phyloP scores from a whole-genome alignment of 2,329 filamentous ascomycete genomes.

The Geosmithia morbida region DNA sequence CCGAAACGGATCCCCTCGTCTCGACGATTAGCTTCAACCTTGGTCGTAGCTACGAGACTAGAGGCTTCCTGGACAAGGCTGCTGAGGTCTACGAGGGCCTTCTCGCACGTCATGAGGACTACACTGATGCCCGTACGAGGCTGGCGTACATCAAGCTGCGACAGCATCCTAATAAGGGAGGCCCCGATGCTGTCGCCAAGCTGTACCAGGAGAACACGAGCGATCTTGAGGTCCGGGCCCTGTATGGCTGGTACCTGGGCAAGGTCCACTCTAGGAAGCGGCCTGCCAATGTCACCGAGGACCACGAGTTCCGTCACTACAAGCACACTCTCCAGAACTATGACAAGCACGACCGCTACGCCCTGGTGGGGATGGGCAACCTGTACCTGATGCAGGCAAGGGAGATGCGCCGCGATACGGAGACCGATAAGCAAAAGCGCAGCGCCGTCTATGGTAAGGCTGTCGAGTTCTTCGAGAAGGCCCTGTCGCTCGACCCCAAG shows the following conservation, averaged over 20 bases:
- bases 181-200: conserved; percentile 71
- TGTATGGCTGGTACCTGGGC: conserved; percentile 93
- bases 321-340: conserved; percentile 90
- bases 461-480: conserved; percentile 98
- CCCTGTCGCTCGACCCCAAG: conserved; percentile 81
- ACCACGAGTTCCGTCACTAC: conserved; percentile 84
- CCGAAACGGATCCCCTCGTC: conserved; percentile 81
- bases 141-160: conserved; percentile 82
- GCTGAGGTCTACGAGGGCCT: conserved; percentile 79
- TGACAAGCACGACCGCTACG: conserved; percentile 97
- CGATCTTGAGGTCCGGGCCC: conserved; percentile 79
- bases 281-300: conserved; percentile 67
- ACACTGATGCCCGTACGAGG: conserved; percentile 79
- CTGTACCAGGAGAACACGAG: conserved; percentile 72
- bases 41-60: conserved; percentile 81
- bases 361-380: conserved; percentile 93
- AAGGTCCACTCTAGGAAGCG: conserved; percentile 68
- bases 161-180: conserved; percentile 69
- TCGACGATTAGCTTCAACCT: conserved; percentile 97
- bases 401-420: conserved; percentile 86
- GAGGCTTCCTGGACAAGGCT: conserved; percentile 67
- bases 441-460: conserved; percentile 78
- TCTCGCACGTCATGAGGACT: conserved; percentile 73
- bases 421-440: conserved; percentile 81
- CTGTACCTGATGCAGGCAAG: conserved; percentile 73